These are phyloP conservation scores for Chrysanthemum seticuspe DNA, from an alignment of 129 eudicot species.

Conservation along the genomic window DNA sequence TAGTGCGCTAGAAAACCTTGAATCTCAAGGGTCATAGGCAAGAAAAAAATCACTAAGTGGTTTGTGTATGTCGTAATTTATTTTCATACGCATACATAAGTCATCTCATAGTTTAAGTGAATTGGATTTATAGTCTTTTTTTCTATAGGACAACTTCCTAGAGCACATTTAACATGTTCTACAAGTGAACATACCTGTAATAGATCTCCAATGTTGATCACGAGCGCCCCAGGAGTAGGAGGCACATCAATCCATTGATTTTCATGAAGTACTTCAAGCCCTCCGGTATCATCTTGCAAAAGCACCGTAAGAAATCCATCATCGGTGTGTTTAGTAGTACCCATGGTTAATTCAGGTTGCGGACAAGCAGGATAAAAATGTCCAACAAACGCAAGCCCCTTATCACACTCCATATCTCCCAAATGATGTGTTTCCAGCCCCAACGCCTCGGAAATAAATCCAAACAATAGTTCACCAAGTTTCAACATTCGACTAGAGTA, in stretches of 20 bases:
- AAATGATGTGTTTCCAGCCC: slow-evolving; percentile 42
- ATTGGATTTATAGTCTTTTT: neutral
- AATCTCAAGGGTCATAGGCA: too few relatives aligned
- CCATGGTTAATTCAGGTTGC: slow-evolving; percentile 46
- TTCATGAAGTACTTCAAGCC: slow-evolving; percentile 47
- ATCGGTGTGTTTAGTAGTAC: slow-evolving; percentile 43
- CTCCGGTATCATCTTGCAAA: slow-evolving; percentile 47
- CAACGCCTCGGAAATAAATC: slow-evolving; percentile 51
- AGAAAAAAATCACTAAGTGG: too few relatives aligned
- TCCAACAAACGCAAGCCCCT: slow-evolving; percentile 21
- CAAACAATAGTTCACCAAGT: slow-evolving; percentile 33
- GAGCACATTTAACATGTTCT: neutral
- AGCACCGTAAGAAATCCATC: slow-evolving; percentile 40
- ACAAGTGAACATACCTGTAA: slow-evolving; percentile 35
- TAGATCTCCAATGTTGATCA: slow-evolving; percentile 44
- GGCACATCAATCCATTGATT: slow-evolving; percentile 52
- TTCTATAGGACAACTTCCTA: neutral
- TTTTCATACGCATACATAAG: too few relatives aligned
- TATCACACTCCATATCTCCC: slow-evolving; percentile 27
- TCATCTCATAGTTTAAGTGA: neutral
- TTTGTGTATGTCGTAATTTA: too few relatives aligned
- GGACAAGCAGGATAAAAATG: slow-evolving; percentile 62
- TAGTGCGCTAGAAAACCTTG: too few relatives aligned
- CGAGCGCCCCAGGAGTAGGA: slow-evolving; percentile 37
- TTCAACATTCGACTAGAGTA: slow-evolving; percentile 36